Evolutionary conservation across 1,284 basidiomycete species (phyloP).

Genomic region (Leccinum fuscescens): DNA sequence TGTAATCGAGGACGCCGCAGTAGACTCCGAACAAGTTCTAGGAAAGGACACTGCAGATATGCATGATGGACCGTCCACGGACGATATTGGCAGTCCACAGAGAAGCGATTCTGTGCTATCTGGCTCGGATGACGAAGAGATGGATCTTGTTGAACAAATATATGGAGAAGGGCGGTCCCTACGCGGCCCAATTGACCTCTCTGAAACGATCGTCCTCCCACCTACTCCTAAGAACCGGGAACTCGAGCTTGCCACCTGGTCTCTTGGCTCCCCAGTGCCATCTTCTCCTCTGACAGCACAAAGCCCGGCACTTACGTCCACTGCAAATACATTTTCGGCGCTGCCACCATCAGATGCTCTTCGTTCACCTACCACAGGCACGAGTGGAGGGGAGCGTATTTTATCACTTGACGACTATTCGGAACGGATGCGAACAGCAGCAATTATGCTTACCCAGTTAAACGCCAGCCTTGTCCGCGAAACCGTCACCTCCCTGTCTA

Average conservation of each 20-base stretch:
- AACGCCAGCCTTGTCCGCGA: conserved; percentile 78
- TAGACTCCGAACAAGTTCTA: conserved; percentile 26
- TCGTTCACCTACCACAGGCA: conserved; percentile 1
- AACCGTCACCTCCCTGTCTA: conserved; percentile 36
- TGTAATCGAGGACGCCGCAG: conserved; percentile 23
- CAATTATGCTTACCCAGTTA: conserved; percentile 97
- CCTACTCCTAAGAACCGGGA: conserved; percentile 86
- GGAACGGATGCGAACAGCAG: conserved; percentile 96
- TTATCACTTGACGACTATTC: conserved; percentile 92
- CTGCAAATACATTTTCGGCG: conserved; percentile 11
- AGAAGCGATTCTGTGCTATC: conserved; percentile 23
- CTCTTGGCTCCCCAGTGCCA: conserved; percentile 56
- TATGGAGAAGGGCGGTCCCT: conserved; percentile 79
- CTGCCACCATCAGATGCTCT: conserved; percentile 8
- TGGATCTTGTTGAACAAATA: conserved; percentile 92
- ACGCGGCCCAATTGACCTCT: conserved; percentile 67
- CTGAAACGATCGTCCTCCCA: conserved; percentile 78
- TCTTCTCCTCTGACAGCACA: conserved; percentile 43
- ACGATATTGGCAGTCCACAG: conserved; percentile 24
- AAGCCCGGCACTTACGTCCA: conserved; percentile 15
- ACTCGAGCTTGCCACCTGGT: conserved; percentile 83
- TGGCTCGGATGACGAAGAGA: conserved; percentile 70
- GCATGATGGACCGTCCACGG: conserved; percentile 18
- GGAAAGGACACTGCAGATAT: conserved; percentile 26
- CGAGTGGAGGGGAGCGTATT: conserved; percentile 17